Base-by-base conservation (phyloP, 1,284 basidiomycete species). In the Xanthoconium separans region DNA sequence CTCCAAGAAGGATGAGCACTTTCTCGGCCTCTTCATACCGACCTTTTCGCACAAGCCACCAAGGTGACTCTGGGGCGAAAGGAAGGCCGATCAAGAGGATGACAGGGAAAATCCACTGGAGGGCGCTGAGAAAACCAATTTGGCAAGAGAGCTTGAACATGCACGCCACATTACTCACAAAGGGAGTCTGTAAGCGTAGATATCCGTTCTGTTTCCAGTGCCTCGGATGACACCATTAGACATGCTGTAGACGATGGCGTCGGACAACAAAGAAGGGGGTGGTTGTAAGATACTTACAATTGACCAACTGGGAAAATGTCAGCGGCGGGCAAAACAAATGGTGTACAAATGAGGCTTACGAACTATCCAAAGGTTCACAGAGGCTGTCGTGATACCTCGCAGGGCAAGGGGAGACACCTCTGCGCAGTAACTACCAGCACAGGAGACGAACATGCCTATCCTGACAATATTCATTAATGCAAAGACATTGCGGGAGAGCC, bases 41-140 rank as follows among this genome's bases (percentile, higher is more conserved):
- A 6, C 80, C 81, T 53, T 78, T 78, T 30, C 77, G 76, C 34
- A 85, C 75, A 12, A 85, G 71, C 81, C 82, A 87, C 64, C 86
- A 78, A 18, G 84, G 84, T 0, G 80, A 83, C 62, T 86, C 81
- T 1, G 83, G 83, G 4, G 83, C 73, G 60, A 81, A 76, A 0
- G 65, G 63, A 27, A 70, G 58, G 13, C 65, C 66, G 0, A 53
- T 33, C 36, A 70, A 51, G 36, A 70, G 58, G 10, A 66, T 55
- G 41, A 59, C 37, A 0, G 68, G 65, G 30, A 68, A 69, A 16
- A 68, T 62, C 63, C 68, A 67, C 43, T 69, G 65, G 16, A 70
- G 47, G 30, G 66, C 63, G 8, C 68, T 67, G 36, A 18, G 11
- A 47, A 31, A 20, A 50, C 0, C 1, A 12, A 8, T 29, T 24